Conservation (phyloP, 83 land plant genomes). For the Larix sibirica region DNA sequence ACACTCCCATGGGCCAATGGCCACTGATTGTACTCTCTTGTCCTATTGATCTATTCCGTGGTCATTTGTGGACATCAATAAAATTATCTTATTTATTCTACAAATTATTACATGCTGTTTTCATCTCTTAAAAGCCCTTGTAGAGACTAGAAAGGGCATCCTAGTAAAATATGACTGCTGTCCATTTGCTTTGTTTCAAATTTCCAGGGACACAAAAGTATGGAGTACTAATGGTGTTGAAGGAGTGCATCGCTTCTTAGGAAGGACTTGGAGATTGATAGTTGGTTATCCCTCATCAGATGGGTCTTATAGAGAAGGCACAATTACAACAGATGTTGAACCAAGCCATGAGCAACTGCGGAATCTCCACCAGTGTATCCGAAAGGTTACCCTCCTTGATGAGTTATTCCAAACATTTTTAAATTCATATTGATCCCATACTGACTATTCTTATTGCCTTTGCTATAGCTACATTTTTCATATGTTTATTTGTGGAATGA, state of each 20-base stretch:
- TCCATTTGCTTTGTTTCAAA: neutral
- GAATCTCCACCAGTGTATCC: constrained; percentile 82
- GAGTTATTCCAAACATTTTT: neutral
- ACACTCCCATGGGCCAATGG: too few relatives aligned
- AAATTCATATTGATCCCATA: neutral
- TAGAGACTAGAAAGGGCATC: neutral
- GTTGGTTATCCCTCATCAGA: constrained; percentile 73
- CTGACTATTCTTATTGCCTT: neutral
- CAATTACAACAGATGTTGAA: constrained; percentile 53
- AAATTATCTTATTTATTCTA: neutral
- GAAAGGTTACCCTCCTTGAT: constrained; percentile 46
- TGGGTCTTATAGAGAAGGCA: constrained; percentile 63
- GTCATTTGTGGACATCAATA: too few relatives aligned
- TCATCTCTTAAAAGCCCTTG: neutral
- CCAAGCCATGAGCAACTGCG: constrained; percentile 79
- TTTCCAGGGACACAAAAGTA: constrained; percentile 76
- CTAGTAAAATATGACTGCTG: neutral
- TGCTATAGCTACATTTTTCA: neutral
- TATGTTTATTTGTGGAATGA: neutral
- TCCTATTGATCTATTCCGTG: too few relatives aligned
- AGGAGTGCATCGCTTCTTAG: constrained; percentile 91
- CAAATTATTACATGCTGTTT: neutral
- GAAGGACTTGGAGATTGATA: constrained; percentile 83
- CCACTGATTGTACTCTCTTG: too few relatives aligned
- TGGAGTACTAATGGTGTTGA: constrained; percentile 97